phyloP scores from a whole-genome alignment of 1,284 basidiomycete genomes.

The Puccinia triticina region DNA sequence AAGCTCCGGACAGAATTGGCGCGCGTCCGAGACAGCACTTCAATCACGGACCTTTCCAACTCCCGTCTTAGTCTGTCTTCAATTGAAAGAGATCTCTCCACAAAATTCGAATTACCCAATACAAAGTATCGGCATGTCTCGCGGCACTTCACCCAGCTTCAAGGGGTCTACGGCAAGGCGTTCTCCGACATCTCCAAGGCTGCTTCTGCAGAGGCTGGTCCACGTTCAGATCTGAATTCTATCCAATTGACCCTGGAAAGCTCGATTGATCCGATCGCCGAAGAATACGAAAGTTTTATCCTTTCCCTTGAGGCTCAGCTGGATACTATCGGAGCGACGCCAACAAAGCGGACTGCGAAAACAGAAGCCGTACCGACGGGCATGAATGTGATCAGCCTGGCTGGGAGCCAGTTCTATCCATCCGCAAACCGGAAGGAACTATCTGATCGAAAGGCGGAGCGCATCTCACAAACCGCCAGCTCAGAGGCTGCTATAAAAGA shows the following conservation, averaged over 20 bases:
- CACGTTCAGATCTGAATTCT: background rate
- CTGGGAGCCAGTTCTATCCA: background rate
- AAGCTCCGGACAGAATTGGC: slow-evolving; percentile 22
- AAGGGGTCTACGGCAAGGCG: slow-evolving; percentile 23
- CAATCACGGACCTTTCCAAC: slow-evolving; percentile 22
- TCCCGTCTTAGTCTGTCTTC: slow-evolving; percentile 20
- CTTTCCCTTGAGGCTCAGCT: background rate
- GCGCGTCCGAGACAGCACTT: slow-evolving; percentile 15
- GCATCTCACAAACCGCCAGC: background rate
- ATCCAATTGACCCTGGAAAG: slow-evolving; percentile 1
- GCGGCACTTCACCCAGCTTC: slow-evolving; percentile 18
- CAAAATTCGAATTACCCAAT: background rate
- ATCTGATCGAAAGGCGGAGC: background rate
- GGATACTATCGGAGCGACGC: background rate
- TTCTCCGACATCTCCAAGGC: slow-evolving; percentile 21
- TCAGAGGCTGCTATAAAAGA: background rate
- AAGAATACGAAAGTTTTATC: slow-evolving; percentile 28
- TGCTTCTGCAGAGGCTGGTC: slow-evolving; percentile 13
- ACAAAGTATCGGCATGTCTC: slow-evolving; percentile 22
- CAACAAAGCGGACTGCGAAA: background rate
- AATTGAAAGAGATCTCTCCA: slow-evolving; percentile 13
- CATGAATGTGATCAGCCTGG: background rate
- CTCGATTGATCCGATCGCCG: slow-evolving; percentile 7
- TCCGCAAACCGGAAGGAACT: background rate
- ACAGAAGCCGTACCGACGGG: background rate